Conservation (phyloP, 768 basidiomycete species). For the Podaxis rugospora region DNA sequence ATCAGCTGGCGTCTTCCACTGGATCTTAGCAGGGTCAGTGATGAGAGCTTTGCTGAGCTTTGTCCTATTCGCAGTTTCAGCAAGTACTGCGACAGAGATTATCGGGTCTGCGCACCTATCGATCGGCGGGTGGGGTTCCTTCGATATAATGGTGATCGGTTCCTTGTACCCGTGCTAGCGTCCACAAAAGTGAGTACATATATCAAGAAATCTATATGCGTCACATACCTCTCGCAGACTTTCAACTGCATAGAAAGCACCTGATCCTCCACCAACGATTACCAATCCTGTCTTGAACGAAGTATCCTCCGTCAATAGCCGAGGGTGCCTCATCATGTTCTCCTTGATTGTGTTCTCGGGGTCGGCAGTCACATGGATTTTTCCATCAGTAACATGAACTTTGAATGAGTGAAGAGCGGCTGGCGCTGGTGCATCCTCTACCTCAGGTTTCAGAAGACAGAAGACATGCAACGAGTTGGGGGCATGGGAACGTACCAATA, state of each 20-base stretch:
- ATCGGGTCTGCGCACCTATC: constrained; percentile 50
- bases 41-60: constrained; percentile 86
- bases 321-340: constrained; percentile 62
- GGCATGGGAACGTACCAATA: constrained; percentile 45
- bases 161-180: constrained; percentile 71
- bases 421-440: constrained; percentile 89
- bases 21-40: constrained; percentile 73
- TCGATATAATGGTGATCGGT: constrained; percentile 76
- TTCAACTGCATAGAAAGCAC: constrained; percentile 71
- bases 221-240: constrained; percentile 68
- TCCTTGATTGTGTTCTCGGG: constrained; percentile 55
- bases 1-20: constrained; percentile 67
- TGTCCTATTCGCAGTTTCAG: constrained; percentile 45
- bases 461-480: background rate
- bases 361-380: constrained; percentile 76
- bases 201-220: background rate
- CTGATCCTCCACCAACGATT: constrained; percentile 84
- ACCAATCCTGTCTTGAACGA: constrained; percentile 61
- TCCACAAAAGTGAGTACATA: background rate
- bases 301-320: constrained; percentile 42
- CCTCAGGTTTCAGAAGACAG: constrained; percentile 15
- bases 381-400: constrained; percentile 58
- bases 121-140: constrained; percentile 77
- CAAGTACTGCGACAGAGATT: background rate
- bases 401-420: constrained; percentile 77